Conservation (phyloP, 2,329 filamentous ascomycete genomes). For the Amesomyces nigricolor region DNA sequence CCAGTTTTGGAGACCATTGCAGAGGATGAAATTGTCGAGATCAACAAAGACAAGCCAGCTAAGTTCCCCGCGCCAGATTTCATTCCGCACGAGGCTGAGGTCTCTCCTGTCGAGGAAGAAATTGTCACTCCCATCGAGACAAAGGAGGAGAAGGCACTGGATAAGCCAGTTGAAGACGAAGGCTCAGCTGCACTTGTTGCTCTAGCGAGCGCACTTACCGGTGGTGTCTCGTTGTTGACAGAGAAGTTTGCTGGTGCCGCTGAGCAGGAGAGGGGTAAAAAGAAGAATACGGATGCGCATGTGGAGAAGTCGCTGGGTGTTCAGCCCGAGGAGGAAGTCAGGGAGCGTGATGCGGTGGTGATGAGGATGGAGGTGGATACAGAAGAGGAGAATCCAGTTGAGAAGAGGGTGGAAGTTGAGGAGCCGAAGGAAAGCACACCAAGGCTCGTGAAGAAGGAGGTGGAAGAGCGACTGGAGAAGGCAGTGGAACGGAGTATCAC, state of each 20-base stretch:
- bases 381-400: conserved; percentile 11
- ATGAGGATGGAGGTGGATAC: neutral
- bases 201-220: conserved; percentile 27
- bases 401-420: conserved; percentile 6
- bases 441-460: conserved; percentile 3
- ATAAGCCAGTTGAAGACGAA: neutral
- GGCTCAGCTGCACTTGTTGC: conserved; percentile 26
- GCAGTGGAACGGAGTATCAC: neutral
- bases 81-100: neutral
- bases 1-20: no score
- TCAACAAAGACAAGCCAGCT: no score
- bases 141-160: neutral
- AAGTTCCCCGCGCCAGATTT: no score
- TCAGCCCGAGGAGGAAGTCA: conserved; percentile 14
- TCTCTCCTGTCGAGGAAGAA: neutral
- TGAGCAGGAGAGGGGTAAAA: conserved; percentile 34
- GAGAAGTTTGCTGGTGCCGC: conserved; percentile 32
- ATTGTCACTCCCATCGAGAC: neutral
- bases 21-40: no score
- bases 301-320: conserved; percentile 22
- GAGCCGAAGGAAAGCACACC: neutral
- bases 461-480: neutral
- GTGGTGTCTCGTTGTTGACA: conserved; percentile 33
- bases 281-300: conserved; percentile 32
- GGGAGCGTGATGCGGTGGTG: neutral